These are phyloP conservation scores for Monosporozyma unispora DNA, from an alignment of 805 yeast genomes.

Conservation along the genomic window DNA sequence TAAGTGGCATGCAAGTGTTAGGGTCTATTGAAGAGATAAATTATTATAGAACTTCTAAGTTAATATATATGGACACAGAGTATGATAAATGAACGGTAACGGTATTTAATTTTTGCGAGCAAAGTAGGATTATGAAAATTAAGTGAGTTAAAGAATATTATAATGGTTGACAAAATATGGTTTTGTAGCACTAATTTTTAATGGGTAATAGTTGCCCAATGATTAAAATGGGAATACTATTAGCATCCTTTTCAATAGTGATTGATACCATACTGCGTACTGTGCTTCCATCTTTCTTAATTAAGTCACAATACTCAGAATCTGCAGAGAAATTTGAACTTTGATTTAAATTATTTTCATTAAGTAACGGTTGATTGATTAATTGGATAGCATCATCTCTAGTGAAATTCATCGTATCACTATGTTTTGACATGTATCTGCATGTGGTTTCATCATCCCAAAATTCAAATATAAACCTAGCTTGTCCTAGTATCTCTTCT, in stretches of 20 bases:
- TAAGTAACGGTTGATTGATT: not conserved
- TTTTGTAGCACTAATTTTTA: too few relatives aligned
- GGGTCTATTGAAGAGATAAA: not conserved
- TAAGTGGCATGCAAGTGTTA: not conserved
- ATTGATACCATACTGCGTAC: not conserved
- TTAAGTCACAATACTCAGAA: not conserved
- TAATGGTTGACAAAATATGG: too few relatives aligned
- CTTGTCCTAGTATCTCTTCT: slow-evolving; percentile 46
- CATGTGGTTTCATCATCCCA: slow-evolving; percentile 64
- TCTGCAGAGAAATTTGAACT: not conserved
- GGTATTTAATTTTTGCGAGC: not conserved
- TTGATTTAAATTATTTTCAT: not conserved
- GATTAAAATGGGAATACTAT: slow-evolving; percentile 76
- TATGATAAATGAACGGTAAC: too few relatives aligned
- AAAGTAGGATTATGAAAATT: not conserved
- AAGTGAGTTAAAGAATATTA: not conserved
- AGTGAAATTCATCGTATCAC: not conserved
- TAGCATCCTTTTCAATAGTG: slow-evolving; percentile 73
- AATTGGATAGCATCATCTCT: not conserved
- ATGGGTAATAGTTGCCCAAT: slow-evolving; percentile 65
- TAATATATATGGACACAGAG: not conserved
- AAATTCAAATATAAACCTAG: slow-evolving; percentile 66
- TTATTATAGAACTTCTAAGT: not conserved
- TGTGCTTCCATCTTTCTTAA: not conserved
- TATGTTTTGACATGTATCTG: not conserved